A percentile compares a stretch with the other conserved stretches of the same genome.
Conservation (phyloP, 2,329 filamentous ascomycete genomes). For the Verticillium tricorpus region DNA sequence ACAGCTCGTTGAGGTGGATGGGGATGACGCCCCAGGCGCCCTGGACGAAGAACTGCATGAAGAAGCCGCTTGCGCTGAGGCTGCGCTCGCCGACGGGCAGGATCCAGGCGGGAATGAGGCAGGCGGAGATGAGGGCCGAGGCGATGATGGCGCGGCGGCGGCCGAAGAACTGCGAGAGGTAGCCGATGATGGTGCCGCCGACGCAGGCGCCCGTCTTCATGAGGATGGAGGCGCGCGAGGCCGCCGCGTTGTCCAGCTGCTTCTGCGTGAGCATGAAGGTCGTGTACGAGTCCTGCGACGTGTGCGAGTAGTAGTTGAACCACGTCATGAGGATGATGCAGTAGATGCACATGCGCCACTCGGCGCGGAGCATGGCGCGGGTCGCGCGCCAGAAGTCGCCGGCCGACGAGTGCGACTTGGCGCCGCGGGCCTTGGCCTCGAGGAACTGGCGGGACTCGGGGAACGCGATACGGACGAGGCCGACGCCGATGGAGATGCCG, state of each 20-base stretch:
- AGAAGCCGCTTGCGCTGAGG: conserved; percentile 62
- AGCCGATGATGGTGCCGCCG: conserved; percentile 69
- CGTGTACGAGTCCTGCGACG: conserved; percentile 75
- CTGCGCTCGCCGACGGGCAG: conserved; percentile 54
- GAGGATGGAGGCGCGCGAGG: conserved; percentile 71
- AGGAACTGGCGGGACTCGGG: conserved; percentile 73
- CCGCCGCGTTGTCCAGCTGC: conserved; percentile 57
- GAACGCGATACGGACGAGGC: conserved; percentile 62
- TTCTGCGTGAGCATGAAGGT: conserved; percentile 76
- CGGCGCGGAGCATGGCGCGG: conserved; percentile 59
- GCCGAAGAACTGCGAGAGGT: conserved; percentile 70
- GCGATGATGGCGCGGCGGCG: conserved; percentile 64
- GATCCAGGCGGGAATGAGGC: conserved; percentile 67
- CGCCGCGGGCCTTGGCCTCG: conserved; percentile 59
- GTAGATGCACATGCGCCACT: conserved; percentile 77
- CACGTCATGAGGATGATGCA: conserved; percentile 75
- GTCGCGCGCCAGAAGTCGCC: conserved; percentile 65
- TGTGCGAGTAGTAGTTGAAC: conserved; percentile 73
- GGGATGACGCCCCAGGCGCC: conserved; percentile 65
- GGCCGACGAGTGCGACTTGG: conserved; percentile 36
- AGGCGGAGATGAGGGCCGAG: conserved; percentile 54
- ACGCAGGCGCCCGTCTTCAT: conserved; percentile 77
- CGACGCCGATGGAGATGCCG: conserved; percentile 63
- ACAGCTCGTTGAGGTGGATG: conserved; percentile 70
- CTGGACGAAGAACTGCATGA: conserved; percentile 65